Conservation (phyloP, 148 eudicot species). For the Silene conica region DNA sequence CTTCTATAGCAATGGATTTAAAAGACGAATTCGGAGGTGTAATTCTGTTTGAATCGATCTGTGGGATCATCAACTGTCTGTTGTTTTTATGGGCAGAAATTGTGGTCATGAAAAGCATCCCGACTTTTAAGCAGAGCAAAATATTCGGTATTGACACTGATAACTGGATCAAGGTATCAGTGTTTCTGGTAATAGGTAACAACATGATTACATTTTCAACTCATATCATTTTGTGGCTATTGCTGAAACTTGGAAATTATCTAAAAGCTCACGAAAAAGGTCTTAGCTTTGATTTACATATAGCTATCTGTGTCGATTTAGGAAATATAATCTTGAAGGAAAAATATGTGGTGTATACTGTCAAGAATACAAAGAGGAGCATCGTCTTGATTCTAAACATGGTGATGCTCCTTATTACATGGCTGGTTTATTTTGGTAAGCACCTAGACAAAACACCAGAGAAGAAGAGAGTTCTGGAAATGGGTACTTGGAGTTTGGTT, state of each 20-base stretch:
- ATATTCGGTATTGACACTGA: background rate
- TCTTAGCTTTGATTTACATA: background rate
- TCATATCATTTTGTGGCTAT: background rate
- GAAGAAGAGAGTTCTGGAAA: background rate
- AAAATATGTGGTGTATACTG: background rate
- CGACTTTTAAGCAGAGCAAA: background rate
- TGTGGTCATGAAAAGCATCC: background rate
- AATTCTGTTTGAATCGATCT: background rate
- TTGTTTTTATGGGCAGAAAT: constrained; percentile 10
- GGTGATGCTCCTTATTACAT: background rate
- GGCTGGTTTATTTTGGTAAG: background rate
- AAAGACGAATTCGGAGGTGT: too few relatives aligned
- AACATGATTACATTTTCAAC: background rate
- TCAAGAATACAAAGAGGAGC: background rate
- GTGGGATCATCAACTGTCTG: background rate
- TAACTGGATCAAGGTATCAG: background rate
- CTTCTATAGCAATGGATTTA: too few relatives aligned
- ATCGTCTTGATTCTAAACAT: background rate
- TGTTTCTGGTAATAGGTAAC: constrained; percentile 7
- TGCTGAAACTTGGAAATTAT: background rate
- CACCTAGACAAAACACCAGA: background rate
- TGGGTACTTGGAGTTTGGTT: background rate
- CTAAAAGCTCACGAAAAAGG: background rate
- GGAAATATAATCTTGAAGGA: background rate
- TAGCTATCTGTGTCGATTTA: background rate